A percentile compares a stretch with the other conserved stretches of the same genome.
Conservation (phyloP, 176 grass and related monocot genomes). For the Aegilops bicornis region DNA sequence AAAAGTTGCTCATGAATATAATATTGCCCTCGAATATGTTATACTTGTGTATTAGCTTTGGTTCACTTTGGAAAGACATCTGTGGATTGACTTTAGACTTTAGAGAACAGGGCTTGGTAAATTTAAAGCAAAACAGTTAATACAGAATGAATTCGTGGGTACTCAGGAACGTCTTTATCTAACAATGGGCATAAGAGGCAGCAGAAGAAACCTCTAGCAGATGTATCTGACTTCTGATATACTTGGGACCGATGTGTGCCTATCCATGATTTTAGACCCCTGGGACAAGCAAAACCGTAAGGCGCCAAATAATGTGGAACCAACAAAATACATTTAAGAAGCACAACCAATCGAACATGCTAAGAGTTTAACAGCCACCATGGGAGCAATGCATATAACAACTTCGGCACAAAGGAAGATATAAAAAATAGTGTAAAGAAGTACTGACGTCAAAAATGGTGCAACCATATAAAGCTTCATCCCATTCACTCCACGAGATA, state of each 20-base stretch:
- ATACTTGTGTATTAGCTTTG: not conserved
- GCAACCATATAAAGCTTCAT: conserved; percentile 98
- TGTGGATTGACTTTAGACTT: not conserved
- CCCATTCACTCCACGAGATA: conserved; percentile 83
- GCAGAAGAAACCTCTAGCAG: conserved; percentile 69
- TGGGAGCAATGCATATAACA: not conserved
- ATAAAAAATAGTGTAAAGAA: not conserved
- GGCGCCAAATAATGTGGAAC: conserved; percentile 18
- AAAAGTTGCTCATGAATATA: not conserved
- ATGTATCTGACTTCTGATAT: conserved; percentile 69
- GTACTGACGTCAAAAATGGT: conserved; percentile 83
- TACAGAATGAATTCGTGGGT: not conserved
- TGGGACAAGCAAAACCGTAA: conserved; percentile 15
- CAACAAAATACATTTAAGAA: not conserved
- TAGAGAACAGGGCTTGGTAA: not conserved
- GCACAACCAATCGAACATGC: not conserved
- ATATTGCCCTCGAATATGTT: not conserved
- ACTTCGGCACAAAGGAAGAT: not conserved
- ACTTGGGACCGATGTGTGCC: conserved; percentile 38
- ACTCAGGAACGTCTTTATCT: conserved; percentile 1
- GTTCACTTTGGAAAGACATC: not conserved
- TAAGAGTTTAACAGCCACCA: not conserved
- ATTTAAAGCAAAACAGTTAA: not conserved
- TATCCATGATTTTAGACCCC: conserved; percentile 79
- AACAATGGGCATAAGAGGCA: conserved; percentile 6